Conservation (phyloP, 805 yeast genomes). For the Candida golubevii region DNA sequence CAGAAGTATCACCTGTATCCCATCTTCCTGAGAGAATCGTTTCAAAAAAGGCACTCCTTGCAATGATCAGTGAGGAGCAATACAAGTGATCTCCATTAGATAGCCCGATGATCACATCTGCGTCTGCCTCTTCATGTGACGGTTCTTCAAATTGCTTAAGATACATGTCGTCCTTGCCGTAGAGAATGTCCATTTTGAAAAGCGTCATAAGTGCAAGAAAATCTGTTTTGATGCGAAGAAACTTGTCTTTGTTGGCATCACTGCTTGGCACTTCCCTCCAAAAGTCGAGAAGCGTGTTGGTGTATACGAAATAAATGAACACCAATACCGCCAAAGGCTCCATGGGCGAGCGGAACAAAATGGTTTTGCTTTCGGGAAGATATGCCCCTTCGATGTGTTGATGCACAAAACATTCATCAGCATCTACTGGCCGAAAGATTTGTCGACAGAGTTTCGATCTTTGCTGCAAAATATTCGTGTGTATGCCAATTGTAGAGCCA, state of each 20-base stretch:
- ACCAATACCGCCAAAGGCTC: conserved; percentile 38
- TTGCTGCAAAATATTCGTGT: conserved; percentile 26
- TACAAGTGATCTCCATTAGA: conserved; percentile 43
- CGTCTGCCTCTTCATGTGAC: conserved; percentile 16
- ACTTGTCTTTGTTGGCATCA: conserved; percentile 22
- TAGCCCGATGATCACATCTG: conserved; percentile 45
- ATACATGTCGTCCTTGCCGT: conserved; percentile 8
- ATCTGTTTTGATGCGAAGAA: conserved; percentile 25
- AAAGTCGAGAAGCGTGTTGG: conserved; percentile 40
- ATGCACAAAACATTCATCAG: conserved; percentile 21
- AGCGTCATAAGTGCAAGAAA: conserved; percentile 23
- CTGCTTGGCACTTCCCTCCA: conserved; percentile 40
- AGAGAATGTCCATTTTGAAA: conserved; percentile 14
- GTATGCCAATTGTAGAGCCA: conserved; percentile 31
- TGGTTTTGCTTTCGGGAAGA: conserved; percentile 8
- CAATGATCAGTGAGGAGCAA: conserved; percentile 49
- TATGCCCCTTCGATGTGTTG: conserved; percentile 25
- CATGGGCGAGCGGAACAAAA: conserved; percentile 21
- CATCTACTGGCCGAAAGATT: conserved; percentile 19
- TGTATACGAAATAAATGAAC: conserved; percentile 45
- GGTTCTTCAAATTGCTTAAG: conserved; percentile 6
- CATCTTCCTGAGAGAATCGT: conserved; percentile 54
- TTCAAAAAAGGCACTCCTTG: conserved; percentile 62
- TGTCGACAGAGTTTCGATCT: conserved; percentile 28
- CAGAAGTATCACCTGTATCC: conserved; percentile 22